A percentile compares a stretch with the other conserved stretches of the same genome.
phyloP scores from a whole-genome alignment of 2,329 filamentous ascomycete species.

The Aphanoascus verrucosus region DNA sequence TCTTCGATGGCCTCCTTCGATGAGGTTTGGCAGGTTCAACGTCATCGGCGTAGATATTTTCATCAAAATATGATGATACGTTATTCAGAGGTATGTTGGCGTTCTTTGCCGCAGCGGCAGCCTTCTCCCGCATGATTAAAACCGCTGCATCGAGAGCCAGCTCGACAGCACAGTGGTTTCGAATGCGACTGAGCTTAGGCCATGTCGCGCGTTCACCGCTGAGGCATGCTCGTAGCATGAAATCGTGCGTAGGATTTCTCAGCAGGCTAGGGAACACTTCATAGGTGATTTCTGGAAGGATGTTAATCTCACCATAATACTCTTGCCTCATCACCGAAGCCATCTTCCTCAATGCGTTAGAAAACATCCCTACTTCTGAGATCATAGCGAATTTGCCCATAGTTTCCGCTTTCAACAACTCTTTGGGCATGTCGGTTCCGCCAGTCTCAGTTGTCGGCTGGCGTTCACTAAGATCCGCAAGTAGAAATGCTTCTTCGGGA shows the following conservation, averaged over 20 bases:
- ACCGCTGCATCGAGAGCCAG: conserved; percentile 51
- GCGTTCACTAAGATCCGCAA: conserved; percentile 23
- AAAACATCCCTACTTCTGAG: conserved; percentile 68
- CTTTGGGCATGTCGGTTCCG: conserved; percentile 41
- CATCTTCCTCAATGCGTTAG: conserved; percentile 66
- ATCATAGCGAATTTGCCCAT: conserved; percentile 71
- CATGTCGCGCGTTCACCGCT: conserved; percentile 79
- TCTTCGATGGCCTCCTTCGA: not conserved
- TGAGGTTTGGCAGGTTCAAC: not conserved
- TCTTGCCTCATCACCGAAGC: conserved; percentile 76
- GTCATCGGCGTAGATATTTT: not conserved
- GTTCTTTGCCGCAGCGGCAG: conserved; percentile 1
- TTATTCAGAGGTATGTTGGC: conserved; percentile 3
- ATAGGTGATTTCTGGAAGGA: conserved; percentile 67
- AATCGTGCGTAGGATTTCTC: conserved; percentile 73
- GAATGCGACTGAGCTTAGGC: conserved; percentile 76
- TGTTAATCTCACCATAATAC: conserved; percentile 92
- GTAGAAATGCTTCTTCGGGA: conserved; percentile 54
- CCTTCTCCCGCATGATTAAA: conserved; percentile 19
- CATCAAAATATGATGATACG: not conserved
- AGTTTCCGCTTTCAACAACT: conserved; percentile 66
- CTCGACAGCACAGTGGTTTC: conserved; percentile 81
- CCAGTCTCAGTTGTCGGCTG: conserved; percentile 11
- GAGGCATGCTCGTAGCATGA: conserved; percentile 69
- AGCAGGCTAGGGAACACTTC: conserved; percentile 66